Percentiles rank a stretch among this genome's conserved stretches.
Conservation (phyloP, 2,329 filamentous ascomycete species). For the Davidsoniella virescens region DNA sequence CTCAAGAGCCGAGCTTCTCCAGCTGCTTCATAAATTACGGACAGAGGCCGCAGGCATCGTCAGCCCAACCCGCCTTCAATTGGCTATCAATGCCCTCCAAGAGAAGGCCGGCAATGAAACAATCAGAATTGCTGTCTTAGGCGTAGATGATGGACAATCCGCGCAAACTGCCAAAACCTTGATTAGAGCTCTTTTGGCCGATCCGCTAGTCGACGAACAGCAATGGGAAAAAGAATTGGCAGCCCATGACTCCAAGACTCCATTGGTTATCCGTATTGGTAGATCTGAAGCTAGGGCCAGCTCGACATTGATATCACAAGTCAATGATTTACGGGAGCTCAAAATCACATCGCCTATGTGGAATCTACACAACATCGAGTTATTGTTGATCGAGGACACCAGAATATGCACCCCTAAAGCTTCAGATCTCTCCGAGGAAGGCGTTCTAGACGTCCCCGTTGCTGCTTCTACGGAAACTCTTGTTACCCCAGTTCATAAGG, state of each 20-base stretch:
- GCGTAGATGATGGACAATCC: constrained; percentile 23
- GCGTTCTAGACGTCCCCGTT: constrained; percentile 42
- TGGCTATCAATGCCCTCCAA: constrained; percentile 50
- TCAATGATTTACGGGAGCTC: constrained; percentile 30
- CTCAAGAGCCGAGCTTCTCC: constrained; percentile 38
- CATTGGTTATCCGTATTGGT: constrained; percentile 46
- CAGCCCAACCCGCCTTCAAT: constrained; percentile 53
- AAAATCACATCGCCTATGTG: constrained; percentile 46
- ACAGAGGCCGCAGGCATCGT: constrained; percentile 43
- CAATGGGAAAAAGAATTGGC: constrained; percentile 51
- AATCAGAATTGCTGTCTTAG: constrained; percentile 42
- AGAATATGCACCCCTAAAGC: constrained; percentile 17
- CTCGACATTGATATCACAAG: constrained; percentile 9
- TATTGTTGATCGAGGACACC: constrained; percentile 40
- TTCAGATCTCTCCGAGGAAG: constrained; percentile 34
- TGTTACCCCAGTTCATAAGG: constrained; percentile 64
- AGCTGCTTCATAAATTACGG: constrained; percentile 43
- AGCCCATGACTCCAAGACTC: constrained; percentile 32
- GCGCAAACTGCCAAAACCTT: constrained; percentile 43
- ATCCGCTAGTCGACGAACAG: constrained; percentile 46
- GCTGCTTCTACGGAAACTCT: constrained; percentile 1
- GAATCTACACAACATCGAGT: constrained; percentile 45
- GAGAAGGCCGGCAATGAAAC: constrained; percentile 40
- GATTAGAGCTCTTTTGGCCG: constrained; percentile 51
- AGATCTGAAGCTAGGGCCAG: constrained; percentile 18